Percentiles rank a stretch among this genome's conserved stretches.
Evolutionary conservation across 1,284 basidiomycete species (phyloP).

Genomic region (Golubevia pallescens): DNA sequence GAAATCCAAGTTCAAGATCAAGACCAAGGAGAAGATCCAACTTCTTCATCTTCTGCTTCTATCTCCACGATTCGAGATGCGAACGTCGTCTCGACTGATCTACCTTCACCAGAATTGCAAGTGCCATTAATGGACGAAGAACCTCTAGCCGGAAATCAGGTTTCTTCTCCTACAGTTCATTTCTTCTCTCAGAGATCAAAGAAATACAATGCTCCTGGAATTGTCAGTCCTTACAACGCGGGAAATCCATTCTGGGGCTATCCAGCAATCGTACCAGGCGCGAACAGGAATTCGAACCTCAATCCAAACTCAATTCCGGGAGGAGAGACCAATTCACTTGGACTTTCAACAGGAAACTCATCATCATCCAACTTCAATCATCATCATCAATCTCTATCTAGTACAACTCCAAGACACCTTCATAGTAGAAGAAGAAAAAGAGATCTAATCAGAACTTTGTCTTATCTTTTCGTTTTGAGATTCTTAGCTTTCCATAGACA

Average conservation of each 20-base stretch:
- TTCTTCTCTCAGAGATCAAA: conserved; percentile 52
- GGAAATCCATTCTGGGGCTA: conserved; percentile 86
- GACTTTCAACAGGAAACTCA: no score
- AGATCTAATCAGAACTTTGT: conserved; percentile 55
- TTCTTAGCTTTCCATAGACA: conserved; percentile 37
- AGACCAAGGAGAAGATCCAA: neutral
- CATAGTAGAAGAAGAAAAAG: conserved; percentile 43
- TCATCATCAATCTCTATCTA: no score
- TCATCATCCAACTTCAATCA: no score
- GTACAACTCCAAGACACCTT: conserved; percentile 18
- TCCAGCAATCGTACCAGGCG: no score
- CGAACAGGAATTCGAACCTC: no score
- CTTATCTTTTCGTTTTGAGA: conserved; percentile 56
- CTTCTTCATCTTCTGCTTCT: no score
- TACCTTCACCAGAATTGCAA: conserved; percentile 29
- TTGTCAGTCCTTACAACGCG: conserved; percentile 64
- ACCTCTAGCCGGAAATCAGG: conserved; percentile 15
- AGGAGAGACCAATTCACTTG: no score
- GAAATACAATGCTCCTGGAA: conserved; percentile 34
- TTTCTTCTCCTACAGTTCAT: conserved; percentile 13
- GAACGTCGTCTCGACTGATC: conserved; percentile 5
- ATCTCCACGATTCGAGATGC: neutral
- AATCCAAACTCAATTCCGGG: no score
- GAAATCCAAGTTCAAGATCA: neutral
- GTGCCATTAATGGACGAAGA: conserved; percentile 34